Evolutionary conservation across 768 basidiomycete genomes (phyloP).

Genomic region (Pholiota conissans): DNA sequence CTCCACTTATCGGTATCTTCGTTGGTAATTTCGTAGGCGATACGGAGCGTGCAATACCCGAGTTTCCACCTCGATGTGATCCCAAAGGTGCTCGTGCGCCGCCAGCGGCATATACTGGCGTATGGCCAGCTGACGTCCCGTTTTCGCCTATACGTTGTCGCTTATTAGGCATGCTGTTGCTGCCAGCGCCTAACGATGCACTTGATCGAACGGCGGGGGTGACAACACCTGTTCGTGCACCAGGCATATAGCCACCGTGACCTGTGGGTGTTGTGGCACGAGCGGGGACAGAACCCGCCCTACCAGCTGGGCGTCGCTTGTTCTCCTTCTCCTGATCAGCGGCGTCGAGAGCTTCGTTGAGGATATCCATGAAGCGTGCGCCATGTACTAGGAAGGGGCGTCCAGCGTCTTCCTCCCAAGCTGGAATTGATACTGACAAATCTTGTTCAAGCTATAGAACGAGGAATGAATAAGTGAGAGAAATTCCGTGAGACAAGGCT

Average conservation of each 20-base stretch:
- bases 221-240: constrained; percentile 42
- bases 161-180: constrained; percentile 55
- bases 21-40: constrained; percentile 56
- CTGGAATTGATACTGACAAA: constrained; percentile 70
- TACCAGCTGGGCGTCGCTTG: constrained; percentile 46
- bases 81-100: constrained; percentile 39
- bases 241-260: constrained; percentile 37
- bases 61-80: constrained; percentile 38
- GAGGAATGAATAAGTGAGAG: background rate
- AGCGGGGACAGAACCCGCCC: constrained; percentile 61
- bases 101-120: no score
- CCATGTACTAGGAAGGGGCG: constrained; percentile 85
- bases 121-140: no score
- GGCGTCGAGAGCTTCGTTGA: constrained; percentile 72
- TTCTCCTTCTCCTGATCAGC: constrained; percentile 91
- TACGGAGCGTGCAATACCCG: constrained; percentile 25
- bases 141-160: constrained; percentile 55
- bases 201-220: constrained; percentile 63
- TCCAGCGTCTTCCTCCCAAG: constrained; percentile 81
- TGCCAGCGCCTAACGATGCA: constrained; percentile 38
- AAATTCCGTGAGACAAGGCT: background rate
- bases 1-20: constrained; percentile 31
- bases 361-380: constrained; percentile 72
- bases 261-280: constrained; percentile 58
- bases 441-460: constrained; percentile 80